Evolutionary conservation across 2,329 filamentous ascomycete species (phyloP), one percentile per base, ranked within the genome.

Genomic region (Chrysoporthe cubensis): DNA sequence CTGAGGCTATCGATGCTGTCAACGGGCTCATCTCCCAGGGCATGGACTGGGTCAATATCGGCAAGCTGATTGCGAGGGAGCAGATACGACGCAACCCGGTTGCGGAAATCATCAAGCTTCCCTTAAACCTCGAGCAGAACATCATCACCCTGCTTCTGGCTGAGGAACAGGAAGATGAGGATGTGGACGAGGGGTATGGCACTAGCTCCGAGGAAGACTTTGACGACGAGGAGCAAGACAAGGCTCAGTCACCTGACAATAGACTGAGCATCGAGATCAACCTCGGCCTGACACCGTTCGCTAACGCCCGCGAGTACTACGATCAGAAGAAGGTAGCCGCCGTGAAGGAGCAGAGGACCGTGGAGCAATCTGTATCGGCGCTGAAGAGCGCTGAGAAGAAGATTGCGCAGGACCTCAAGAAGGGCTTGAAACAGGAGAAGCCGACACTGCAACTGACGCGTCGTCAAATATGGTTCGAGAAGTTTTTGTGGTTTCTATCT

Each of bases 11-110:
- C 77, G 92, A 94, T 76, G 94, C 96, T 3, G 90, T 99, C 64
- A 98, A 97, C 77, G 92, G 93, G 0, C 82, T 98, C n/a, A 88
- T 99, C 69, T 88, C 88, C 5, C 93, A 97, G 75, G 95, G 95
- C 13, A 98, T 98, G 94, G 96, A 99, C 74, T 99, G 96, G 96
- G 89, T 93, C 13, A 92, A 97, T 72, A 94, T 98, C 74, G 93
- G 88, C 11, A 91, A 91, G 68, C 81, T 99, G 70, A 92, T 99
- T 64, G 93, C 97, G 76, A 87, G 93, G 72, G 95, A 98, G 76
- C 92, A 96, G 77, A 88, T 84, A 69, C 85, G 90, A 61, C 85
- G 88, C 40, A 99, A 99, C 72, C 88, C 92, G 0, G 94, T 99
- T 8, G 96, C 96, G 1, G 86, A 91, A 67, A 89, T 94, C 57